Evolutionary conservation across 192 early-diverging fungal species (phyloP), one percentile per base, ranked within the genome.

Genomic region (Funneliformis geosporum): DNA sequence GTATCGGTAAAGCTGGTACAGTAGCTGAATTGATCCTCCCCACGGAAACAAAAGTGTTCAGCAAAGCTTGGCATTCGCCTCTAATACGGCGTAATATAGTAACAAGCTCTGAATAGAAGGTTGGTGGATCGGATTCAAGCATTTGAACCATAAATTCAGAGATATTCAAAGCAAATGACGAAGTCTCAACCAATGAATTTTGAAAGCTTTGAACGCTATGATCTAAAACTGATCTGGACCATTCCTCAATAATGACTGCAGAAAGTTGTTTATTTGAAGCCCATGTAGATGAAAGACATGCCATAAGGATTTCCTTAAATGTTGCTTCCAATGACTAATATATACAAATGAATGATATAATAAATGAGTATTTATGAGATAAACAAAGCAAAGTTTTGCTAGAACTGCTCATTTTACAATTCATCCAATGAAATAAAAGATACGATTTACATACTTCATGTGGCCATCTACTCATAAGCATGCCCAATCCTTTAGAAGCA

Each of bases 241-340:
- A 93, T 80, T 96, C 96, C 72, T 97, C 95, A 42, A 95, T 83
- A 0, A 95, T 84, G 27, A 96, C 88, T 64, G 90, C 86, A 4
- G 91, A 89, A 62, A 96, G 84, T 79, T 94, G 90, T 23, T 93
- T 89, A 68, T 96, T 94, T 65, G 93, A 86, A 27, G 94, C 93
- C 89, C 91, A 93, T 0, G 89, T 84, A 27, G 94, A 94, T 16
- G 84, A 86, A 39, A 96, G 82, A 61, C 93, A 90, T 1, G 86
- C 85, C 21, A 85, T 82, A 16, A 96, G 79, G 9, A 93, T 82
- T 28, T 85, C 84, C 25, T 83, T 85, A 55, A 91, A 89, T 18
- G 84, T 75, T 8, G 62, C 43, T 33, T 89, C 85, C 80, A 91
- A 81, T 12, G 79, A 77, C 46, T 80, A 70, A 61, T 27, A 33